Evolutionary conservation across 495 filamentous ascomycete species (phyloP), one percentile per base, ranked within the genome.

Genomic region (Xylaria intraflava): DNA sequence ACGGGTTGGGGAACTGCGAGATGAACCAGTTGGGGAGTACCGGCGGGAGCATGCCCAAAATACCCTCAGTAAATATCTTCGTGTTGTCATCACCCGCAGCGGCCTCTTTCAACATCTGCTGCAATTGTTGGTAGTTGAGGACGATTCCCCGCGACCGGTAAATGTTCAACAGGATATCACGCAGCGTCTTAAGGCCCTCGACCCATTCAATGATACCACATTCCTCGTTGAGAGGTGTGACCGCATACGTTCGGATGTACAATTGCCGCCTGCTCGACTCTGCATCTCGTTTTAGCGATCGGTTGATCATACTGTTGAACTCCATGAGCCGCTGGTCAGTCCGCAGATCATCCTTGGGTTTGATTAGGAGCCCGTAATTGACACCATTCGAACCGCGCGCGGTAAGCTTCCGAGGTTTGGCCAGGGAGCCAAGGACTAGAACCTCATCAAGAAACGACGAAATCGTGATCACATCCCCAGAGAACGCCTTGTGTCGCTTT

Each of bases 141-240:
- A 56, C 46, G 47, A 92, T 77, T 20, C 81, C 81, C 50, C 83
- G 85, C 57, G 87, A 77, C 56, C 83, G 83, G 62, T 96, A 89
- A 45, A 86, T 74, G 48, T 74, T 79, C 45, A 94, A 76, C 41
- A 99, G 73, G 65, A 97, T 95, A 56, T 99, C 93, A 48, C 93
- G 88, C 50, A 97, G 76, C 16, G 93, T 90, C 57, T 90, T 90
- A 51, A 97, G 83, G 26, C 92, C 90, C 58, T 96, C 90, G n/a
- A 99, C 89, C 93, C 93, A 99, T 71, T 99, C 90, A 58, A 99
- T 95, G 45, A 95, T 82, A 53, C 93, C 93, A 61, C 93, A 97
- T 69, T 97, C 93, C 69, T 99, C 93, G 63, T 96, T 97, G 41
- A 99, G 72, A 10, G 93, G 93, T 3, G 92, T 96, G 27, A 99